Base-by-base conservation (phyloP, 2,329 filamentous ascomycete genomes). In the Pseudocercospora eumusae region DNA sequence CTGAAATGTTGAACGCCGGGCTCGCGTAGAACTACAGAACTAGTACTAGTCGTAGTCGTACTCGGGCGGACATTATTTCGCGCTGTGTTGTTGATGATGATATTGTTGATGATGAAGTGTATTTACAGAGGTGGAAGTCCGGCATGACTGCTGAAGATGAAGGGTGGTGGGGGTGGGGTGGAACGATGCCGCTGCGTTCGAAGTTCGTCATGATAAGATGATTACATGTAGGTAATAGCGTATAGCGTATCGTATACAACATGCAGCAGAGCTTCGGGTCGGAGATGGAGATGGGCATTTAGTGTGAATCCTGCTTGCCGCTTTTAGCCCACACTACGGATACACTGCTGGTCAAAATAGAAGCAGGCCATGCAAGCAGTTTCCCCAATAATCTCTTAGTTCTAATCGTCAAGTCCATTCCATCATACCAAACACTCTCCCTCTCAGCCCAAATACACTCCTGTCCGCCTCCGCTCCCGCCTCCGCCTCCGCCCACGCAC, bases 341-440 rank as follows among this genome's bases (percentile, higher is more conserved):
- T n/a, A n/a, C n/a, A 40, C 36, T 47, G 44, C 23, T 25, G 21
- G 15, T 25, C 47, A 52, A 52, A 52, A 47, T 47, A 47, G 44
- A 20, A 45, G n/a, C n/a, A n/a, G n/a, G n/a, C 45, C 13, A 50
- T 50, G 23, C 18, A 50, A 50, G 45, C n/a, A n/a, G n/a, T n/a
- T n/a, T n/a, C n/a, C n/a, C n/a, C n/a, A n/a, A n/a, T n/a, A n/a
- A n/a, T n/a, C n/a, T n/a, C n/a, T n/a, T n/a, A n/a, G n/a, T n/a
- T n/a, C n/a, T n/a, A n/a, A n/a, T n/a, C n/a, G n/a, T n/a, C n/a
- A n/a, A n/a, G n/a, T n/a, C n/a, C n/a, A n/a, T n/a, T n/a, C n/a
- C n/a, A n/a, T n/a, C 21, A 21, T 25, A 52, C 47, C 47, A 50
- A 50, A 50, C 47, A 50, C n/a, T n/a, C n/a, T n/a, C n/a, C n/a